Evolutionary conservation across 2,329 filamentous ascomycete species (phyloP), one percentile per base, ranked within the genome.

Genomic region (Fulvia fulva): DNA sequence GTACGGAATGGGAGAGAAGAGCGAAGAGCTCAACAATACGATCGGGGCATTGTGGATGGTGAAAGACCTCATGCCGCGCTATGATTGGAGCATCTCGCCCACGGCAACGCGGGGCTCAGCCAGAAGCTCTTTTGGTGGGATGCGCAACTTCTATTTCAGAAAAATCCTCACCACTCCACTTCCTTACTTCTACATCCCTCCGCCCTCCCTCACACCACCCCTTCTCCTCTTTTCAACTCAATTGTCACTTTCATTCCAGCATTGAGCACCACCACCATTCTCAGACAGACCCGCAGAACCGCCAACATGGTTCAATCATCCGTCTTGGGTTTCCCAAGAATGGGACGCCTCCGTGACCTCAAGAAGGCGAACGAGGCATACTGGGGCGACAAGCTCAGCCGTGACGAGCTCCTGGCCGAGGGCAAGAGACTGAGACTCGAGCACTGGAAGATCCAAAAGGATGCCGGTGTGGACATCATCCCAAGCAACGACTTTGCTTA

Each of bases 311-410:
- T 81, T 57, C 76, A 80, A 67, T 81, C 79, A 67, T 84, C 94
- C 70, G 84, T 99, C 78, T 88, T 99, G 78, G 94, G 94, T 81
- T 99, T 99, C 86, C 94, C 94, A 78, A 93, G 94, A 76, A 97
- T 97, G 90, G 94, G 94, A 81, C 89, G 85, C 73, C 90, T 95
- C 81, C 91, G 94, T 87, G 94, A 99, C 85, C 87, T 99, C 77
- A 99, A 99, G 89, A 99, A 99, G 87, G 94, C 94, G 75, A 99
- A 92, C 69, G 94, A 99, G 81, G 91, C 93, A 77, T 99, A 88
- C 81, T 99, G 94, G 94, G 88, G 81, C 73, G 93, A 89, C 78
- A 99, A 97, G 84, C 83, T 96, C 77, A 92, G 90, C 65, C 90
- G 92, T 75, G 86, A 89, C 64, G 91, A 96, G 64, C 90, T 99